Base-by-base conservation (phyloP, 2,329 filamentous ascomycete genomes). In the Kalaharituber pfeilii region DNA sequence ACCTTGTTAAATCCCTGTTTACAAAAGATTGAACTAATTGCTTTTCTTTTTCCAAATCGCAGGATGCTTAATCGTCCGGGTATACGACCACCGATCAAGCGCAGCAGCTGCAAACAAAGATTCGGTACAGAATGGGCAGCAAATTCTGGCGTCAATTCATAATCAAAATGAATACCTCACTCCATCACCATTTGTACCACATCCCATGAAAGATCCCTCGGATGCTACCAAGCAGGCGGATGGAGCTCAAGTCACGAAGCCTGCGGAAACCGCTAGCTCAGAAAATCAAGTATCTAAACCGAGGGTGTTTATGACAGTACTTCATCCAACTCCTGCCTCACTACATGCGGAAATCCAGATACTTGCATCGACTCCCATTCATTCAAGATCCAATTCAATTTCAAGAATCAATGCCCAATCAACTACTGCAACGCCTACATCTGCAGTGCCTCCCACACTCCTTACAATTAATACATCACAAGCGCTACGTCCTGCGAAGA, bases 111-210 rank as follows among this genome's bases (percentile, higher is more conserved):
- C 77, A 61, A 73, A 72, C 62, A 70, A 71, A 54, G 75, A 72
- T 50, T 73, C 71, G 71, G 25, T 72, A 78, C 1, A 72, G 75
- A 20, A 76, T 77, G 30, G 80, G 74, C 60, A 81, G 53, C 76
- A 76, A 36, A 71, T 75, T 2, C 79, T 82, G 9, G 89, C 85
- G 59, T 95, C 88, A 0, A 82, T 98, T 45, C 88, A 98, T 68
- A 94, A 94, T 67, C 85, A 88, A 67, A 94, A 87, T 64, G 80
- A 81, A 57, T 91, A 86, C 64, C 75, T 96, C 49, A 95, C 88
- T 0, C 91, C 89, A 0, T 96, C 91, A 0, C 79, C 88, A 0
- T 87, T 82, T 66, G 84, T 79, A 0, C 81, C 86, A 0, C 94
- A 82, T 65, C 86, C 82, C 11, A 49, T 51, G 52, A 56, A 51